phyloP scores from a whole-genome alignment of 352 stramenopile genomes.

The Phytophthora vignae region DNA sequence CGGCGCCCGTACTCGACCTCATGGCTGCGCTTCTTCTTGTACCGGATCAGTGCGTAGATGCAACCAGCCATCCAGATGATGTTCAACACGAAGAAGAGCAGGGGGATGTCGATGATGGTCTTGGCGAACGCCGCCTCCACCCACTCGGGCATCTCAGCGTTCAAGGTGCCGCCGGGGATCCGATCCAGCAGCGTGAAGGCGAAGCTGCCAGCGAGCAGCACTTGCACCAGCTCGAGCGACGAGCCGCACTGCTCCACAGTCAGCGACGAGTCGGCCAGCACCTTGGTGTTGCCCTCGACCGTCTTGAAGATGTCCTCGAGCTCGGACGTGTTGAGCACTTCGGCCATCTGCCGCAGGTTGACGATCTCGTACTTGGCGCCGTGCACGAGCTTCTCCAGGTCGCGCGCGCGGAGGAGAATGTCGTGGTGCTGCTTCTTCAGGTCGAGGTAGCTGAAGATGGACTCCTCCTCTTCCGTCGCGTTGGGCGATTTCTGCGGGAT shows the following conservation, averaged over 20 bases:
- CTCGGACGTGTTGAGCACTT: conserved; percentile 91
- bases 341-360: conserved; percentile 91
- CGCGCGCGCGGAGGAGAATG: conserved; percentile 88
- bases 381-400: conserved; percentile 94
- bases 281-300: conserved; percentile 90
- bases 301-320: conserved; percentile 91
- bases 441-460: conserved; percentile 93
- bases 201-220: conserved; percentile 92
- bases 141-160: conserved; percentile 88
- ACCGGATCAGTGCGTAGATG: conserved; percentile 58
- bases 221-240: conserved; percentile 90
- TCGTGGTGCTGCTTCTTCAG: conserved; percentile 89
- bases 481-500: conserved; percentile 55
- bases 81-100: conserved; percentile 91
- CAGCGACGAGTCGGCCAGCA: conserved; percentile 83
- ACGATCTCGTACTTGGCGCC: conserved; percentile 92
- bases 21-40: conserved; percentile 64
- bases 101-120: conserved; percentile 59
- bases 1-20: conserved; percentile 83
- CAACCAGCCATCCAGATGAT: conserved; percentile 88
- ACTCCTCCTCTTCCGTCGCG: conserved; percentile 61
- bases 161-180: conserved; percentile 91
- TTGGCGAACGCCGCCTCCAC: conserved; percentile 54
- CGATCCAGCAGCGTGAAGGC: conserved; percentile 94
- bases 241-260: conserved; percentile 64